phyloP scores from a whole-genome alignment of 257 asterid species.

The Paraleonurus japonicus region DNA sequence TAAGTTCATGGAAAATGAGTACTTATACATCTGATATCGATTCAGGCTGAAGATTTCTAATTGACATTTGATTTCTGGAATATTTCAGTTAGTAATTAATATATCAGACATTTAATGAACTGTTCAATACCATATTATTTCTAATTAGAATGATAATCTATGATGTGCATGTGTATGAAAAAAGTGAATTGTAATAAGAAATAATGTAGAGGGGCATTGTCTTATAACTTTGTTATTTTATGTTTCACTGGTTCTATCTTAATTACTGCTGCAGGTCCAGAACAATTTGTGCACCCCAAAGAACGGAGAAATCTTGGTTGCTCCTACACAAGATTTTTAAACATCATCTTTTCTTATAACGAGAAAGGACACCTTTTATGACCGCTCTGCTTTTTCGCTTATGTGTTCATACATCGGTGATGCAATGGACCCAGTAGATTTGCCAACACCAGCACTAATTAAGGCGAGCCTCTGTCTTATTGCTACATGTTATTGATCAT shows the following conservation, averaged over 20 bases:
- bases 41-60: background rate
- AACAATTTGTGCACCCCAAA: constrained; percentile 98
- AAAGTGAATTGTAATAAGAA: background rate
- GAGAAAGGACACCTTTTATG: constrained; percentile 94
- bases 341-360: constrained; percentile 96
- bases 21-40: background rate
- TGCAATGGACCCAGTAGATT: constrained; percentile 82
- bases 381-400: constrained; percentile 87
- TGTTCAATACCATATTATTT: background rate
- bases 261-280: constrained; percentile 74
- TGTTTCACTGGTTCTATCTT: background rate
- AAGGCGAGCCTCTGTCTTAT: constrained; percentile 51
- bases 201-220: background rate
- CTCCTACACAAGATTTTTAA: constrained; percentile 95
- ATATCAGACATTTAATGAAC: background rate
- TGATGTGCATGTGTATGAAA: background rate
- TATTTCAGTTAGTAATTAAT: constrained; percentile 10
- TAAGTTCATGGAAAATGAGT: background rate
- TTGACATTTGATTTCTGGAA: background rate
- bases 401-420: constrained; percentile 88
- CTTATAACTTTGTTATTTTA: constrained; percentile 11
- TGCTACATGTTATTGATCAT: constrained; percentile 8
- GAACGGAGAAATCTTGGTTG: constrained; percentile 98
- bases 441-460: constrained; percentile 84
- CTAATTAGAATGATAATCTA: background rate